Evolutionary conservation across 1,139 yeast species (phyloP).

Genomic region (Pichia sp.): DNA sequence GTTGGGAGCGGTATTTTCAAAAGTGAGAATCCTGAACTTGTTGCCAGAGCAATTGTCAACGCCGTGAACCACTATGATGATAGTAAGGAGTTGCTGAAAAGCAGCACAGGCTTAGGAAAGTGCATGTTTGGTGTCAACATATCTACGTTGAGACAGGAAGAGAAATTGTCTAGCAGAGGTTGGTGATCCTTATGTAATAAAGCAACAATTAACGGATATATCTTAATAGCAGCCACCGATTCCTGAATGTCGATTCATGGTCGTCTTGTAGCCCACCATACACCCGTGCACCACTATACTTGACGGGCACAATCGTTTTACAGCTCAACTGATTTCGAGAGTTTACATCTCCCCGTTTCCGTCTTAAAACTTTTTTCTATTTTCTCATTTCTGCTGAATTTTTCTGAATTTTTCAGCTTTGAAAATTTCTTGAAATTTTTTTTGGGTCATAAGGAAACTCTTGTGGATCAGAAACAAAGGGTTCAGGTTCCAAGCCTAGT

Average conservation of each 20-base stretch:
- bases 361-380: not conserved
- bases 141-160: constrained; percentile 44
- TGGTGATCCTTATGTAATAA: constrained; percentile 36
- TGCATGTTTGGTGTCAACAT: constrained; percentile 70
- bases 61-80: constrained; percentile 75
- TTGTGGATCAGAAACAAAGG: no score
- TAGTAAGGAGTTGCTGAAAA: constrained; percentile 60
- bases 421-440: not conserved
- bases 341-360: no score
- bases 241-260: not conserved
- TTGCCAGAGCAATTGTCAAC: constrained; percentile 77
- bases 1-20: constrained; percentile 90
- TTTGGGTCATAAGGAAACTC: not conserved
- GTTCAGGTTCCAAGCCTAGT: no score
- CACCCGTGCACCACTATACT: no score
- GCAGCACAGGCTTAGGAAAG: constrained; percentile 71
- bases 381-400: not conserved
- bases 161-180: constrained; percentile 50
- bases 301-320: no score
- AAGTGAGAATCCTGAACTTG: constrained; percentile 66
- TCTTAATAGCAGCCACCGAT: not conserved
- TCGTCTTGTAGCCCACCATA: no score
- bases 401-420: not conserved
- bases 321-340: no score
- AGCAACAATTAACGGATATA: not conserved